Evolutionary conservation across 805 yeast genomes (phyloP).

Genomic region (Candida tibetensis): DNA sequence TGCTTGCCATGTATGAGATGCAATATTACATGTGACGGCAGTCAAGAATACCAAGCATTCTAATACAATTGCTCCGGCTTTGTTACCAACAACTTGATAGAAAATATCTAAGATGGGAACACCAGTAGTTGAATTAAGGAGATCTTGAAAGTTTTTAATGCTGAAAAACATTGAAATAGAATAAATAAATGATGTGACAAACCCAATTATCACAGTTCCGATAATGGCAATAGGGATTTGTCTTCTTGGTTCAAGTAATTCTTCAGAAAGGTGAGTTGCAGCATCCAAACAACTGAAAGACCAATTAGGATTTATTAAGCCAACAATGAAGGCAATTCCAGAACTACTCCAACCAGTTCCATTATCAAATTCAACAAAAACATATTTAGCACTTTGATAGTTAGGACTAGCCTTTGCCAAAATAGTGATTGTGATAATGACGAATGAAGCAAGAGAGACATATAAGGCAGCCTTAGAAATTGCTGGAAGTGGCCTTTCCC

Average conservation of each 20-base stretch:
- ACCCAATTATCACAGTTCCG: slow-evolving; percentile 63
- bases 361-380: slow-evolving; percentile 52
- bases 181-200: slow-evolving; percentile 55
- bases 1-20: slow-evolving; percentile 67
- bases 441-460: slow-evolving; percentile 51
- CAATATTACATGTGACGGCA: slow-evolving; percentile 57
- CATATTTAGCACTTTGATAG: slow-evolving; percentile 50
- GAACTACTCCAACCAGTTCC: slow-evolving; percentile 59
- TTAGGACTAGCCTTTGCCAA: slow-evolving; percentile 51
- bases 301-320: slow-evolving; percentile 70
- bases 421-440: slow-evolving; percentile 51
- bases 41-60: slow-evolving; percentile 49
- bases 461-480: slow-evolving; percentile 50
- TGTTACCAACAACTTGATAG: slow-evolving; percentile 52
- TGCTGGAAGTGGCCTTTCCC: slow-evolving; percentile 50
- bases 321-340: slow-evolving; percentile 65
- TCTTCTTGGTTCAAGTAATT: slow-evolving; percentile 53
- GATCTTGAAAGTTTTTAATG: slow-evolving; percentile 49
- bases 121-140: slow-evolving; percentile 51
- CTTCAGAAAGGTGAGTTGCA: slow-evolving; percentile 73
- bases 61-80: slow-evolving; percentile 54
- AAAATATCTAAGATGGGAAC: slow-evolving; percentile 64
- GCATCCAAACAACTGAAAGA: slow-evolving; percentile 66
- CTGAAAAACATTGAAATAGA: slow-evolving; percentile 58
- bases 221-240: slow-evolving; percentile 61